Percentiles rank a stretch among this genome's conserved stretches.
Evolutionary conservation across 768 basidiomycete species (phyloP).

Genomic region (Pulveroboletus sp.): DNA sequence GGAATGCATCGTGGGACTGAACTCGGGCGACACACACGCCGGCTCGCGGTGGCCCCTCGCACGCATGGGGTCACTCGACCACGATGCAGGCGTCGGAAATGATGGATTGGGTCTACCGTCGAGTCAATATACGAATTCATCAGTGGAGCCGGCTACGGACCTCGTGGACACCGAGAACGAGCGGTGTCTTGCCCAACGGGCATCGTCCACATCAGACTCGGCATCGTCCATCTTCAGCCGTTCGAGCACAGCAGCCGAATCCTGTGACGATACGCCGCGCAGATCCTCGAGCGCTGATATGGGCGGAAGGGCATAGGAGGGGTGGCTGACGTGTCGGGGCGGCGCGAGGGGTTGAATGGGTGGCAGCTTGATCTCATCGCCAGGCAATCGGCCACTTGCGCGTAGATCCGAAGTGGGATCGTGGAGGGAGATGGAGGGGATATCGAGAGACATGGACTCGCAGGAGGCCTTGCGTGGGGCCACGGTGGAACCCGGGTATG

Average conservation of each 20-base stretch:
- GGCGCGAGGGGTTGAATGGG: constrained; percentile 37
- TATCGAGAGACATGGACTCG: constrained; percentile 31
- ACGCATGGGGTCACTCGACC: constrained; percentile 23
- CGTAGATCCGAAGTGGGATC: constrained; percentile 28
- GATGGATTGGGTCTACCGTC: constrained; percentile 13
- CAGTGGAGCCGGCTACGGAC: constrained; percentile 13
- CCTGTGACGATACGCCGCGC: constrained; percentile 45
- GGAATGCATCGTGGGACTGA: constrained; percentile 28
- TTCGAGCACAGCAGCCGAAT: constrained; percentile 63
- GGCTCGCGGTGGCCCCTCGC: constrained; percentile 16
- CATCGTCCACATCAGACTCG: constrained; percentile 15
- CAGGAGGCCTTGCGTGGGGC: constrained; percentile 23
- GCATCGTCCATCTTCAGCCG: constrained; percentile 56
- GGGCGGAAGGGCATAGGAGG: constrained; percentile 57
- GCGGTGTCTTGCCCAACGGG: constrained; percentile 38
- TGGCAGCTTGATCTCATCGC: constrained; percentile 38
- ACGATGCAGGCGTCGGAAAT: constrained; percentile 20
- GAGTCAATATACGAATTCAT: not conserved
- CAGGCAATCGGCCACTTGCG: constrained; percentile 19
- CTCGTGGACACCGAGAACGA: constrained; percentile 40
- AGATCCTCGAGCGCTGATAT: constrained; percentile 66
- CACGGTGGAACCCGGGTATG: constrained; percentile 36
- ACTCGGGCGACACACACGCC: constrained; percentile 11
- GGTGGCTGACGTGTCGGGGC: constrained; percentile 25
- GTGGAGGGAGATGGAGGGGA: constrained; percentile 33